Base-by-base conservation (phyloP, 805 yeast species). In the Metschnikowia arizonensis region DNA sequence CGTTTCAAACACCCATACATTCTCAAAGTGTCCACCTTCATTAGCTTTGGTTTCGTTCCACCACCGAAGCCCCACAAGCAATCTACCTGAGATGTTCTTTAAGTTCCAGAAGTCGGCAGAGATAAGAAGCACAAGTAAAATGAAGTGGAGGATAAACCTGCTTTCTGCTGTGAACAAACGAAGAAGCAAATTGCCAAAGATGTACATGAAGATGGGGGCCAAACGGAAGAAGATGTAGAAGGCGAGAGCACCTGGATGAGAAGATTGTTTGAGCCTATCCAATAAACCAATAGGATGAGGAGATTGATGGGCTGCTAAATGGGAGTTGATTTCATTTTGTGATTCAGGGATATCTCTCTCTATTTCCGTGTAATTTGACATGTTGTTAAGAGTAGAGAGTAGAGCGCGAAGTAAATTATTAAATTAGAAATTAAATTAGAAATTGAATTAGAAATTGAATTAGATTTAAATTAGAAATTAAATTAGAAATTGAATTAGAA, bases 91-190 rank as follows among this genome's bases (percentile, higher is more conserved):
- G 21, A 91, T 85, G 64, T 91, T 91, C 61, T 91, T 93, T 19
- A 88, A 81, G 59, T 87, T 85, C 95, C 97, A 91, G 59, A 91
- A 91, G 63, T 91, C 99, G 1, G 88, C 88, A 0, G 96, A 86
- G 17, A 88, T 73, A 15, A 89, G 67, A 14, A 93, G 68, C 2
- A 90, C 79, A 18, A 88, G 82, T 5, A 81, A 62, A 12, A 91
- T 89, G 71, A 93, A 91, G 56, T 88, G 80, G 33, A 88, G 70
- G 11, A 87, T 83, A 59, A 55, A 57, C 53, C 77, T 76, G 43
- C 75, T 75, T 45, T 63, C 61, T 37, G 53, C 48, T 2, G 68
- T 60, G 21, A 69, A 53, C 23, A 71, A 49, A 10, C 68, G 66
- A 5, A 88, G 79, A 61, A 88, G 76, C 37, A 86, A 62, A 48